Base-by-base conservation (phyloP, 169 alveolate species). In the Cryptosporidium baileyi region DNA sequence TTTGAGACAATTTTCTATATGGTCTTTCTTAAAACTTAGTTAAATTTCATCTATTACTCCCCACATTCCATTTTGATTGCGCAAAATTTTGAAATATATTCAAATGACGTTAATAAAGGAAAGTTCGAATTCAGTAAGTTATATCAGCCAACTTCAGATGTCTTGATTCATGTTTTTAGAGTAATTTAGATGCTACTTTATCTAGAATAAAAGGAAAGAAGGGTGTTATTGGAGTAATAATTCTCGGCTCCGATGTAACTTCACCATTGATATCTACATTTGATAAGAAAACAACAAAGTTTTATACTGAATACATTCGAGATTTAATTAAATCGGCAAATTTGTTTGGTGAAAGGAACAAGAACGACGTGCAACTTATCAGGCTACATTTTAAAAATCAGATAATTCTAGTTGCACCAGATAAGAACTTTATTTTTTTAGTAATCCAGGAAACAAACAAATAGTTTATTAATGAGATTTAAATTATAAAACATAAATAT, bases 201-300 rank as follows among this genome's bases (percentile, higher is more conserved):
- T 74, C 85, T 9, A 74, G 85, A 57, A 74, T 74, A 36, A 74
- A 74, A 36, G 85, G 85, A 7, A 51, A 57, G 54, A 74, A 74
- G 22, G 85, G 85, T 3, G 85, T 74, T 13, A 45, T 74, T 34
- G 85, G 85, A 52, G 52, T 74, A 8, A 74, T 74, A 3, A 74
- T 74, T 19, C 40, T 74, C 17, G 61, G 8, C 11, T 54, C 67
- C 15, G 85, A 74, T 19, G 28, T 28, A 5, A 19, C 22, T 47
- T 24, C 85, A 1, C 85, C 85, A 2, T 59, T 74, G 54, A 57
- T 74, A 3, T 36, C 85, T 7, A 74, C 85, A 24, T 74, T 74
- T 28, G 85, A 74, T 51, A 74, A 74, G 8, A 74, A 74, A 32
- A 74, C 85, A 74, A 40, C 85, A 40, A 36, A 51, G 22, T 15